Percentiles rank a stretch among this genome's conserved stretches.
Conservation (phyloP, 1,284 basidiomycete genomes). For the Leccinum variabile region DNA sequence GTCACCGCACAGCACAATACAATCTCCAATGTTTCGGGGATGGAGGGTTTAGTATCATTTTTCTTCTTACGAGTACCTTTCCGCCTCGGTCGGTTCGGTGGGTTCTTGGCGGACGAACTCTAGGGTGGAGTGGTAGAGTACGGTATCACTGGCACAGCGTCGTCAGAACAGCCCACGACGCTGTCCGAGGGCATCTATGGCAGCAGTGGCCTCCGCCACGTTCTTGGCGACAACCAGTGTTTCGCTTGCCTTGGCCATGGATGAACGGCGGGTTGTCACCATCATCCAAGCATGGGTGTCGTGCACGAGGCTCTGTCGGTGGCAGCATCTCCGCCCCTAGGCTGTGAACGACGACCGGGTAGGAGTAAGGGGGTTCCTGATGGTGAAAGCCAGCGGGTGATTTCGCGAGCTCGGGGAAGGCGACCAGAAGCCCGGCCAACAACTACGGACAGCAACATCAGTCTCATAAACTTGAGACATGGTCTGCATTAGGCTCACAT, state of each 20-base stretch:
- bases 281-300: neutral
- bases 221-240: constrained; percentile 5
- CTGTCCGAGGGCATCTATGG: constrained; percentile 11
- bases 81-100: constrained; percentile 4
- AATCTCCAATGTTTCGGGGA: constrained; percentile 46
- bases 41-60: constrained; percentile 19
- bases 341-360: constrained; percentile 9
- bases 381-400: constrained; percentile 22
- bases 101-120: constrained; percentile 5
- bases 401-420: constrained; percentile 29
- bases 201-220: neutral
- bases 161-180: neutral
- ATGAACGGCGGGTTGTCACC: neutral
- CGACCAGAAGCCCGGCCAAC: constrained; percentile 15
- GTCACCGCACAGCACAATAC: constrained; percentile 49
- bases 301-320: neutral
- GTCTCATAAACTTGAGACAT: neutral
- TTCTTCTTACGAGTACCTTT: constrained; percentile 13
- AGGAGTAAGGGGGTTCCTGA: constrained; percentile 31
- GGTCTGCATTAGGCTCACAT: constrained; percentile 20
- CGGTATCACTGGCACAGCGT: neutral
- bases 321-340: neutral
- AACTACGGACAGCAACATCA: constrained; percentile 25
- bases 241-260: constrained; percentile 1
- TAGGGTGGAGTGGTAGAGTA: neutral